Base-by-base conservation (phyloP, 192 early-diverging fungal genomes). In the Radiomyces spectabilis region DNA sequence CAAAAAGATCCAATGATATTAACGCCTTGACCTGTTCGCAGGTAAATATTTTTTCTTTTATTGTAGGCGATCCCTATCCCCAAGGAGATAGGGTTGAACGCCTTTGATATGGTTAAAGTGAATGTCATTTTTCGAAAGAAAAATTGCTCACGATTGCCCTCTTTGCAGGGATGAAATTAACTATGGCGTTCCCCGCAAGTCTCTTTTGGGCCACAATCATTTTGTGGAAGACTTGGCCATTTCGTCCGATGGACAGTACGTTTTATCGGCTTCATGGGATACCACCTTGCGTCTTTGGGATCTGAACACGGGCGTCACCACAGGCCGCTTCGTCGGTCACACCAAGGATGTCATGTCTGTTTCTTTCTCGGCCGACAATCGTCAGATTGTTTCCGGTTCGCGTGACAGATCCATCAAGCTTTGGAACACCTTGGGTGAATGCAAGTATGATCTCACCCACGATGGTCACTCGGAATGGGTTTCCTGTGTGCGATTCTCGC, bases 201-300 rank as follows among this genome's bases (percentile, higher is more conserved):
- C 92, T 62, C 86, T 98, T 60, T 77, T 79, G 55, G 95, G 95
- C 66, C 95, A 98, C 88, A 95, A 95, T 88, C 91, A 94, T 85
- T 93, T 96, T 73, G 91, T 98, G 53, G 79, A 92, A 74, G 95
- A 98, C 75, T 84, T 98, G 50, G 93, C 86, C 49, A 88, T 98
- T 80, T 97, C 94, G 51, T 94, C 91, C 41, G 95, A 98, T 75
- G 95, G 95, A 68, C 89, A 93, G 77, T 96, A 91, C 74, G 95
- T 91, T 49, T 79, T 96, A 65, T 94, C 94, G 44, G 93, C 93
- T 59, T 96, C 94, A 41, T 96, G 94, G 94, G 93, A 98, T 82
- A 93, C 94, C 84, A 95, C 94, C 73, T 84, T 98, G 71, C 91
- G 95, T 51, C 85, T 98, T 70, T 98, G 95, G 95, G 92, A 98